Base-by-base conservation (phyloP, 257 asterid genomes). In the Solanum lycopersicoides region DNA sequence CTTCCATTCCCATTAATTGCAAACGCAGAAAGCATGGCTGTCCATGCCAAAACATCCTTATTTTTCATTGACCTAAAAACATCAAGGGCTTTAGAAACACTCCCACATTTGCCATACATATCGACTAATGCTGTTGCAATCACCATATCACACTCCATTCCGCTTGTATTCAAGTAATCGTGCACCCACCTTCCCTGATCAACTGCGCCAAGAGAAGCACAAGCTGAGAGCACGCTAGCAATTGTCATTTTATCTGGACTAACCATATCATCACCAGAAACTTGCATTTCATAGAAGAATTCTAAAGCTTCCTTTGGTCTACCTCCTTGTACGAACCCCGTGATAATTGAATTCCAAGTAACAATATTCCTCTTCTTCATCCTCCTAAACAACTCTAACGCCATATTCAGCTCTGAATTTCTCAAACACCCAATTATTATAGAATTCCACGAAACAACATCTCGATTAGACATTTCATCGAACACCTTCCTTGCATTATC, bases 101-200 rank as follows among this genome's bases (percentile, higher is more conserved):
- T 89, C 25, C 98, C 98, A 73, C 98, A 96, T 86, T 95, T 94
- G 23, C 98, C 96, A 63, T 95, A 96, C 98, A 95, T 96, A 91
- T 96, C 96, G 18, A 95, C 94, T 82, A 96, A 87, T 86, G 96
- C 95, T 13, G 99, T 96, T n/a, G 89, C 94, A 77, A 94, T 94
- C 77, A 94, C 98, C 94, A 93, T 91, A 86, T 96, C 98, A 86
- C 91, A 91, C 77, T 93, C 95, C 71, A 96, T 84, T 69, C 87
- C 90, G 80, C 90, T 91, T 88, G 94, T 89, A 20, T 91, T 91
- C 91, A 96, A 88, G 91, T 91, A 95, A 87, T 90, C 59, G 68
- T 95, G 98, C 35, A 96, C 91, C 98, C 97, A 93, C 76, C 83
- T 91, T n/a, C 98, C 98, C 0, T 93, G 96, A 90, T 93, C 94